Percentiles rank a stretch among this genome's conserved stretches.
These are phyloP conservation scores for Wallacemonas rigidus DNA, from an alignment of 208 protist species.

Conservation along the genomic window DNA sequence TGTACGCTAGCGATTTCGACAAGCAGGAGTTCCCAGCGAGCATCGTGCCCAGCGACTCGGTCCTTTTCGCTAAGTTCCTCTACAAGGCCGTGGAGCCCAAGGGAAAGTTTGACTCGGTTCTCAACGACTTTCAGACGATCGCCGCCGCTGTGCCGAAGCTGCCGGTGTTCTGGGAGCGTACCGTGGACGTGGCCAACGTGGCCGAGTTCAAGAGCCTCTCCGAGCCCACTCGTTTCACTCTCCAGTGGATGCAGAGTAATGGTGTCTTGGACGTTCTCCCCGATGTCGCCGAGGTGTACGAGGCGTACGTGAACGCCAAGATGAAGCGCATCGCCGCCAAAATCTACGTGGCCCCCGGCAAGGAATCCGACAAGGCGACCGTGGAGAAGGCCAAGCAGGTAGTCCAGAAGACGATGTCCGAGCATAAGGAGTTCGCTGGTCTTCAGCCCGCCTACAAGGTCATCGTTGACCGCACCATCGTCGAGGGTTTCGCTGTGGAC, in stretches of 20 bases:
- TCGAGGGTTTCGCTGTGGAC: conserved; percentile 88
- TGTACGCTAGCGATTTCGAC: conserved; percentile 91
- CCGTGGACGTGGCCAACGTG: conserved; percentile 57
- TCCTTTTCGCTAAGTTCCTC: conserved; percentile 90
- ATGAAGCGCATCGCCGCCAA: conserved; percentile 79
- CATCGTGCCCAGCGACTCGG: conserved; percentile 87
- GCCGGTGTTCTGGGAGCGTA: conserved; percentile 91
- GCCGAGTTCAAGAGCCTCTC: conserved; percentile 84
- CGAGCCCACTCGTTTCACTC: conserved; percentile 78
- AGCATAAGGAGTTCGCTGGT: conserved; percentile 64
- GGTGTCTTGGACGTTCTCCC: conserved; percentile 85
- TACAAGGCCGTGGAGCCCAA: conserved; percentile 86
- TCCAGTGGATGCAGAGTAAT: conserved; percentile 93
- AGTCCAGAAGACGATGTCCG: conserved; percentile 71
- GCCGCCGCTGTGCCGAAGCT: conserved; percentile 60
- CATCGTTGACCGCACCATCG: conserved; percentile 82
- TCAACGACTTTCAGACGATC: conserved; percentile 85
- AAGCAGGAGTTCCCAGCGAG: conserved; percentile 71
- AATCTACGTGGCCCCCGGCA: conserved; percentile 82
- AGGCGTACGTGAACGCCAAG: conserved; percentile 88
- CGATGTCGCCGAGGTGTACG: conserved; percentile 83
- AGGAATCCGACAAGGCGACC: conserved; percentile 45
- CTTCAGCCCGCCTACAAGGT: conserved; percentile 74
- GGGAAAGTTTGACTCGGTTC: conserved; percentile 60
- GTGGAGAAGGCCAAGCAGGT: conserved; percentile 67